Base-by-base conservation (phyloP, 2,329 filamentous ascomycete species). In the Helminthosporium solani region DNA sequence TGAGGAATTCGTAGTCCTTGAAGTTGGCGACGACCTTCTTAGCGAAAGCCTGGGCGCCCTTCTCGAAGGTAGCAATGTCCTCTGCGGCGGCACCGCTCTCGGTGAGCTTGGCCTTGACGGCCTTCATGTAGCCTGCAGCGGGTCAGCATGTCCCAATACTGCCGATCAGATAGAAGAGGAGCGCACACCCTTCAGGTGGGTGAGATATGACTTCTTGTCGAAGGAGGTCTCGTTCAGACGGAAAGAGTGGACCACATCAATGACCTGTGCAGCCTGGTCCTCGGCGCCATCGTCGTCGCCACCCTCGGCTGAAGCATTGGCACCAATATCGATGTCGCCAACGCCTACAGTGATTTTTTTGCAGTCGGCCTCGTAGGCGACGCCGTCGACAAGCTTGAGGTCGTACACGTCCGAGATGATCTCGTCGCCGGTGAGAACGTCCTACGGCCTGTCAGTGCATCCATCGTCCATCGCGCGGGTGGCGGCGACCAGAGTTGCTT, bases 231-330 rank as follows among this genome's bases (percentile, higher is more conserved):
- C 78, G 75, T 87, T 81, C 55, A 96, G 83, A 71, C 90, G 89
- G 87, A 97, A 97, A 64, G 88, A 88, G 80, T 91, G 79, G 71
- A 95, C 82, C 54, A 97, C 85, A 77, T 99, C 91, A 80, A 95
- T 95, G 77, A 96, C 91, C 70, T 84, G 83, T 75, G 85, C 74
- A 48, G 74, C 72, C 38, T 61, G 44, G 63, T 95, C 90, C 40
- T 95, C 91, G 62, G 84, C 62, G 56, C 73, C 86, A 63, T 91
- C 86, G 63, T 91, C 89, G 0, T 85, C 88, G 45, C 78, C 88
- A 71, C 87, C 92, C 79, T 97, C 94, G 53, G 94, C 91, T 64
- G 92, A 97, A 63, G 94, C 88, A 77, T 99, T 99, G 80, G 91
- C 94, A 73, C 94, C 94, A 66, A 81, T 94, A 74, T 94, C 87